Base-by-base conservation (phyloP, 331 rosid species). In the Dryas integrifolia region DNA sequence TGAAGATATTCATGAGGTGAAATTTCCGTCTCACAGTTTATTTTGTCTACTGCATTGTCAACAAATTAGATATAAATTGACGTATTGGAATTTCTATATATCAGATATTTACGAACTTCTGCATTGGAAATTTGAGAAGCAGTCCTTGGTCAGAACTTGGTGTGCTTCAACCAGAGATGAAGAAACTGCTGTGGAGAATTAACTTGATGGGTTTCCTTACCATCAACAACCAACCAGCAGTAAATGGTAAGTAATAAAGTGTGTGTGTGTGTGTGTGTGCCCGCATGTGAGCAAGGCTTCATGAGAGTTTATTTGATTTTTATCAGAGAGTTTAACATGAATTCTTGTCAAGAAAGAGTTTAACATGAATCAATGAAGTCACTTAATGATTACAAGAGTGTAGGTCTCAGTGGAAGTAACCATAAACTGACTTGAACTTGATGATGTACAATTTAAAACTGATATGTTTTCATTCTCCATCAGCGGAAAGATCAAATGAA, bases 111-210 rank as follows among this genome's bases (percentile, higher is more conserved):
- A 87, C 70, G 84, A 24, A 86, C 77, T 85, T 76, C 82, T 95
- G 96, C 82, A 83, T 85, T 79, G 96, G 98, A 76, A 89, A 87
- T 80, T 82, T 95, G 90, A 95, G 86, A 83, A 95, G 86, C 88
- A 89, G 87, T 72, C 98, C 98, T 40, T 95, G 98, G 98, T 91
- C 97, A 43, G 98, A 95, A 77, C 69, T 95, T 51, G 97, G 91
- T 53, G 97, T 97, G 79, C 92, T 95, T 78, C 98, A 88, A 82
- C 92, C 96, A n/a, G 98, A 91, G 90, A 89, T 96, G 49, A 83
- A 80, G 79, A 88, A 95, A 73, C 91, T 68, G 70, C 91, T 91
- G 68, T 96, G 82, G 69, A 91, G 76, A 77, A 82, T 95, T 64
- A 95, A 84, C 80, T 9, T 35, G 0, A 89, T 85, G 77, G 98